Conservation (phyloP, 1,284 basidiomycete species). For the Sanghuangporus weigelae region DNA sequence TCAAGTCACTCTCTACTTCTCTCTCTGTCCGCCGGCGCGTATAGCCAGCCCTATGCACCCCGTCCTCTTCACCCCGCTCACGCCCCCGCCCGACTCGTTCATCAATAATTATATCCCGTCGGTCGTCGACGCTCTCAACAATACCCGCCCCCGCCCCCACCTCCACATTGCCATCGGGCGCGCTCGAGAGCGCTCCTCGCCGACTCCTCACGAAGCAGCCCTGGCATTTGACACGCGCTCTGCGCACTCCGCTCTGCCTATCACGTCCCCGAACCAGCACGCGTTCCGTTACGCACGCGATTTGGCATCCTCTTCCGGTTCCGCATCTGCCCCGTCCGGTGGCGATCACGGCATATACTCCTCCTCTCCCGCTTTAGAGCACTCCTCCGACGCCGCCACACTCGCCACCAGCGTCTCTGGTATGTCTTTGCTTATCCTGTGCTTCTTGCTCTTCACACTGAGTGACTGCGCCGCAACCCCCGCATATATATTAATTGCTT, state of each 20-base stretch:
- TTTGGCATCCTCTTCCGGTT: background rate
- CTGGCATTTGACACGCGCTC: constrained; percentile 9
- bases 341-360: background rate
- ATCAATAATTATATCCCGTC: background rate
- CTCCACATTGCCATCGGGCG: constrained; percentile 5
- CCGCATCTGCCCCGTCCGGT: constrained; percentile 7
- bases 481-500: background rate
- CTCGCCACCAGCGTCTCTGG: constrained; percentile 14
- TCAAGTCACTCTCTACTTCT: background rate
- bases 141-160: background rate
- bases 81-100: constrained; percentile 15
- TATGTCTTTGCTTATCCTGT: background rate
- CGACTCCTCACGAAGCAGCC: background rate
- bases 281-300: constrained; percentile 11
- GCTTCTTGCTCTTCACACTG: background rate
- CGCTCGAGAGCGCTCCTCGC: background rate
- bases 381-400: constrained; percentile 14
- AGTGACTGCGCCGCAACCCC: background rate
- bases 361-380: constrained; percentile 6
- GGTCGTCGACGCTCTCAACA: background rate
- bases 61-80: background rate
- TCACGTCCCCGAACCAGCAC: background rate
- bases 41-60: background rate
- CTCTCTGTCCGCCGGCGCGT: background rate
- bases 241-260: background rate